Conservation (phyloP, 2,329 filamentous ascomycete genomes). For the Fusarium compactum region DNA sequence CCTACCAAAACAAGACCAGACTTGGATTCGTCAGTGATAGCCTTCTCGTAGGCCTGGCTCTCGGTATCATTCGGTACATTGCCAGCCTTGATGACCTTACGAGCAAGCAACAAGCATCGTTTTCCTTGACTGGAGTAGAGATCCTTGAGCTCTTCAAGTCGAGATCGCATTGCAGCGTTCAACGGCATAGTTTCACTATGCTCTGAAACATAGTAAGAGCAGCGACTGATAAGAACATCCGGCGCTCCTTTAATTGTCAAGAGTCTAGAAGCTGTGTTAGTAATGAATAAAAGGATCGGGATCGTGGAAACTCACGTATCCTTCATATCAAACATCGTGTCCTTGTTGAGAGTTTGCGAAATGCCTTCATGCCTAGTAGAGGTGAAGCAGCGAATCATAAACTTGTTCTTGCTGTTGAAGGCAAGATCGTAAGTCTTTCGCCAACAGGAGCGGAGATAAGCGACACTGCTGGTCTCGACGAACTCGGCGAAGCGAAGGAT, state of each 20-base stretch:
- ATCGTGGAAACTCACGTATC: background rate
- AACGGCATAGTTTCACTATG: background rate
- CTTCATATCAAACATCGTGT: background rate
- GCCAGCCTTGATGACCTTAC: accelerated
- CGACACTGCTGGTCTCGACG: slow-evolving; percentile 61
- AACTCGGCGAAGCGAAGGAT: slow-evolving; percentile 77
- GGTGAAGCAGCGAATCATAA: slow-evolving; percentile 66
- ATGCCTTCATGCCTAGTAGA: slow-evolving; percentile 56
- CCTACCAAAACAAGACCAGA: slow-evolving; percentile 75
- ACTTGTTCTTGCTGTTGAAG: slow-evolving; percentile 89
- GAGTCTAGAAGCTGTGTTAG: slow-evolving; percentile 53
- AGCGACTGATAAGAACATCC: slow-evolving; percentile 74
- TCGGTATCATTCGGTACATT: slow-evolving; percentile 60
- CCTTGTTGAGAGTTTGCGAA: slow-evolving; percentile 51
- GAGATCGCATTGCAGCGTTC: background rate
- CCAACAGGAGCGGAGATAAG: slow-evolving; percentile 72
- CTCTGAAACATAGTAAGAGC: slow-evolving; percentile 14
- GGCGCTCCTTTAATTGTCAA: slow-evolving; percentile 85
- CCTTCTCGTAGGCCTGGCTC: slow-evolving; percentile 71
- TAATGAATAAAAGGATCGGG: accelerated
- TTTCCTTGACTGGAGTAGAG: slow-evolving; percentile 14
- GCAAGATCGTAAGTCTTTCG: slow-evolving; percentile 74
- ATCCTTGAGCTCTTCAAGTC: slow-evolving; percentile 3
- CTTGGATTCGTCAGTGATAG: background rate
- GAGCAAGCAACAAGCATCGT: slow-evolving; percentile 7